A percentile compares a stretch with the other conserved stretches of the same genome.
These are phyloP conservation scores for Diatrype stigma DNA, from an alignment of 2,329 filamentous ascomycete species.

Conservation along the genomic window DNA sequence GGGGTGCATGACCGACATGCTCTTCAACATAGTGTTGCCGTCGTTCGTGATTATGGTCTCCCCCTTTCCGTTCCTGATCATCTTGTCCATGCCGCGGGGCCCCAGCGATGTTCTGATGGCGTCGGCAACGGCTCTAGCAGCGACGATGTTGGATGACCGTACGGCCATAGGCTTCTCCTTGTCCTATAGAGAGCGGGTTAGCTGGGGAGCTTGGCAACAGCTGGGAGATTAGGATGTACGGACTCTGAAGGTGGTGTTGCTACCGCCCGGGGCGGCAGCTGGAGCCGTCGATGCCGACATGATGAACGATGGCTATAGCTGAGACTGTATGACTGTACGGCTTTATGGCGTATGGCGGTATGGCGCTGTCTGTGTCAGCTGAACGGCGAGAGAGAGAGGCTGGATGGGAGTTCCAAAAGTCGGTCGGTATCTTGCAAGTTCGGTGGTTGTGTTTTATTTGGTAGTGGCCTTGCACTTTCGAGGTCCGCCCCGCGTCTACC, in stretches of 20 bases:
- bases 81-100: slow-evolving; percentile 98
- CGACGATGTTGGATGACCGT: slow-evolving; percentile 92
- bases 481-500: not conserved
- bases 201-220: slow-evolving; percentile 12
- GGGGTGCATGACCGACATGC: slow-evolving; percentile 99
- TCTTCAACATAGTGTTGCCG: slow-evolving; percentile 97
- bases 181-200: slow-evolving; percentile 42
- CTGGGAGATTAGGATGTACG: slow-evolving; percentile 18
- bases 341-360: too few relatives aligned
- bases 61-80: slow-evolving; percentile 96
- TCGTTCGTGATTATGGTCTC: slow-evolving; percentile 99
- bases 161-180: slow-evolving; percentile 99
- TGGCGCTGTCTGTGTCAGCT: too few relatives aligned
- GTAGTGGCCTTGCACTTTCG: not conserved
- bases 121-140: slow-evolving; percentile 95
- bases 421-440: not conserved
- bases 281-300: slow-evolving; percentile 32
- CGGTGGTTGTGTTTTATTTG: not conserved
- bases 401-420: not conserved
- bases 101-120: slow-evolving; percentile 95
- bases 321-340: too few relatives aligned
- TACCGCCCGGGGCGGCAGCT: slow-evolving; percentile 41
- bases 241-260: slow-evolving; percentile 57
- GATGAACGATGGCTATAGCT: slow-evolving; percentile 13
- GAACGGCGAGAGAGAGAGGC: too few relatives aligned